Evolutionary conservation across 176 grass and related monocot species (phyloP).

Genomic region (Metroxylon sagu): DNA sequence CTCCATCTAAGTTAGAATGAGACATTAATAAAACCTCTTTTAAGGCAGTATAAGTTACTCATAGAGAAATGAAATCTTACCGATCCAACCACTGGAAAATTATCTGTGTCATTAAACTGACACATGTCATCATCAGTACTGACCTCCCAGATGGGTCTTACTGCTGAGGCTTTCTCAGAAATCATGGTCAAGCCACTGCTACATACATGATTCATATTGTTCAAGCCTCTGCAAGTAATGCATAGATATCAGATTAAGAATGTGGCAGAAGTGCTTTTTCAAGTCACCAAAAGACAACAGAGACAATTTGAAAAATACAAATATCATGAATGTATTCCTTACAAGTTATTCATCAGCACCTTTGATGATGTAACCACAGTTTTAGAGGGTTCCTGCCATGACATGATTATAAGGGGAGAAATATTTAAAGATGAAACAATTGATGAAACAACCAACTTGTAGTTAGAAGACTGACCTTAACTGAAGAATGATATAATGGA

Average conservation of each 20-base stretch:
- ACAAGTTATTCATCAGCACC: conserved; percentile 32
- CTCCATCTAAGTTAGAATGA: no score
- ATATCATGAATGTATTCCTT: conserved; percentile 22
- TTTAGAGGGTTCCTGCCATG: conserved; percentile 35
- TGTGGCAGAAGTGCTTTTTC: conserved; percentile 10
- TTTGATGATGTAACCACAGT: conserved; percentile 33
- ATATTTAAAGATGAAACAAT: conserved; percentile 18
- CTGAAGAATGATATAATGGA: conserved; percentile 24
- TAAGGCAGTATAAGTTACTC: no score
- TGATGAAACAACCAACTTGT: conserved; percentile 16
- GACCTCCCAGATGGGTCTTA: conserved; percentile 54
- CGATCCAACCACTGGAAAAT: conserved; percentile 48
- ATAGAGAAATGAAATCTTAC: conserved; percentile 33
- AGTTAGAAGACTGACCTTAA: conserved; percentile 37
- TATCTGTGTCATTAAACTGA: conserved; percentile 56
- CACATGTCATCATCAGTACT: conserved; percentile 68
- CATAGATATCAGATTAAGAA: no score
- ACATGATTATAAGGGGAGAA: conserved; percentile 15
- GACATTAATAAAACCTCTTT: no score
- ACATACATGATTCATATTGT: conserved; percentile 15
- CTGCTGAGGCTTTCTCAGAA: conserved; percentile 33
- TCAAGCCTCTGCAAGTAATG: conserved; percentile 27
- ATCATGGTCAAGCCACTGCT: conserved; percentile 39
- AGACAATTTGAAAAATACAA: background rate
- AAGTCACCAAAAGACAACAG: background rate